phyloP scores from a whole-genome alignment of 2,329 filamentous ascomycete species.

The Pleurostoma richardsiae region DNA sequence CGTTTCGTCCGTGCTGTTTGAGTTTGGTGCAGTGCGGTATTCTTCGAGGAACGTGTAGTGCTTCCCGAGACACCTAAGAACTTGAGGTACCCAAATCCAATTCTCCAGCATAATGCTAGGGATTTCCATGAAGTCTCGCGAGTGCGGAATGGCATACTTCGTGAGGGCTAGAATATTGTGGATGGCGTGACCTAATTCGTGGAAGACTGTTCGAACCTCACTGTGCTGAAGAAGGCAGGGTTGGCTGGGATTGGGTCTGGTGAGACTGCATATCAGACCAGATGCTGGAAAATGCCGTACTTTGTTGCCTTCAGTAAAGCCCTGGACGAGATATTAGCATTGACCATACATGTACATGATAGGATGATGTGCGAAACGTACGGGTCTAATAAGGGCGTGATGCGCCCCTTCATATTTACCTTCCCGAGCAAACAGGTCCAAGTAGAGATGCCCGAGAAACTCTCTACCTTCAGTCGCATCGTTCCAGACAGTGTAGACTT shows the following conservation, averaged over 20 bases:
- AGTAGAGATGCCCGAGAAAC: background rate
- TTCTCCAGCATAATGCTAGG: background rate
- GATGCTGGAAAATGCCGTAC: no score
- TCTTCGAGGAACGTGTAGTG: background rate
- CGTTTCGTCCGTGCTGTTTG: no score
- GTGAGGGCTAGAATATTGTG: background rate
- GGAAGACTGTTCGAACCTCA: background rate
- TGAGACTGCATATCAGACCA: no score
- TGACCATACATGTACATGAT: no score
- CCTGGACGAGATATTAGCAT: no score
- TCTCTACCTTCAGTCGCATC: background rate
- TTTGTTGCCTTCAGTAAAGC: no score
- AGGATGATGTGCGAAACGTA: no score
- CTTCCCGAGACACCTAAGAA: background rate
- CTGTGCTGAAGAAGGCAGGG: background rate
- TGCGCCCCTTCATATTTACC: background rate
- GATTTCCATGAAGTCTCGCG: background rate
- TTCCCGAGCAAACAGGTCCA: background rate
- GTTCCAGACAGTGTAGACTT: background rate
- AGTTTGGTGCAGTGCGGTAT: no score
- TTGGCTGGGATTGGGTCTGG: no score
- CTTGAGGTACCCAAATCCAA: background rate
- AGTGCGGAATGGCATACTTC: background rate
- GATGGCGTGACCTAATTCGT: background rate
- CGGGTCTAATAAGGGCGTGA: no score